Evolutionary conservation across 2,329 filamentous ascomycete species (phyloP).

Genomic region (Fusarium sp.): DNA sequence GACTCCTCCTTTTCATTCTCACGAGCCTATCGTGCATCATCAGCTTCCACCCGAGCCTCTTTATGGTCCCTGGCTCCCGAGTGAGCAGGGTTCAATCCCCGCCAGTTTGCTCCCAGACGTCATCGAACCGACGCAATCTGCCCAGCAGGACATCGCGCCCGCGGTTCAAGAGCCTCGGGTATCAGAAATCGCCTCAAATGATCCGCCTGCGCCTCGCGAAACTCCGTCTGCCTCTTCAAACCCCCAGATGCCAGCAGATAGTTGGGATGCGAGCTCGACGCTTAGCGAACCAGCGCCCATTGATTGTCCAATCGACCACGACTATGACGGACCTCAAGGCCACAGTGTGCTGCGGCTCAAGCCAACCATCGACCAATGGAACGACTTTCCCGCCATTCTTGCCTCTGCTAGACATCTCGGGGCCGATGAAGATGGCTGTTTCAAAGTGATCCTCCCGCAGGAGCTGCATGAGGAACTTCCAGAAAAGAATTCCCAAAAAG

Average conservation of each 20-base stretch:
- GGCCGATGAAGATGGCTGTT: slow-evolving; percentile 52
- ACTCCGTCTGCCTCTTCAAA: slow-evolving; percentile 4
- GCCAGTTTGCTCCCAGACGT: slow-evolving; percentile 29
- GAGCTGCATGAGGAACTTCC: slow-evolving; percentile 49
- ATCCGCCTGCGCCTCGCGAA: slow-evolving; percentile 9
- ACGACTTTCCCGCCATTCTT: slow-evolving; percentile 52
- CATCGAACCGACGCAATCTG: slow-evolving; percentile 29
- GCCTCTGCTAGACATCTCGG: slow-evolving; percentile 47
- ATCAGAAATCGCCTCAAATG: background rate
- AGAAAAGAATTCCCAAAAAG: slow-evolving; percentile 45
- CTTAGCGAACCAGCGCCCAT: slow-evolving; percentile 39
- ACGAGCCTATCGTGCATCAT: slow-evolving; percentile 17
- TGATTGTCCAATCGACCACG: slow-evolving; percentile 44
- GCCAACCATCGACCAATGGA: slow-evolving; percentile 51
- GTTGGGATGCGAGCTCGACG: slow-evolving; percentile 39
- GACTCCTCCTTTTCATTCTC: slow-evolving; percentile 16
- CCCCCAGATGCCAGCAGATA: slow-evolving; percentile 6
- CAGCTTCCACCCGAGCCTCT: slow-evolving; percentile 12
- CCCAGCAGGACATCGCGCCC: slow-evolving; percentile 13
- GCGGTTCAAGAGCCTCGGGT: slow-evolving; percentile 5
- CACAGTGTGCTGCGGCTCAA: slow-evolving; percentile 50
- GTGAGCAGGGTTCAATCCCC: slow-evolving; percentile 34
- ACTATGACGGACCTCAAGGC: slow-evolving; percentile 48
- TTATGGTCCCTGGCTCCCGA: slow-evolving; percentile 13
- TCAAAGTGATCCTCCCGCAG: slow-evolving; percentile 52